Evolutionary conservation across 345 rosid species (phyloP).

Genomic region (Hevea brasiliensis): DNA sequence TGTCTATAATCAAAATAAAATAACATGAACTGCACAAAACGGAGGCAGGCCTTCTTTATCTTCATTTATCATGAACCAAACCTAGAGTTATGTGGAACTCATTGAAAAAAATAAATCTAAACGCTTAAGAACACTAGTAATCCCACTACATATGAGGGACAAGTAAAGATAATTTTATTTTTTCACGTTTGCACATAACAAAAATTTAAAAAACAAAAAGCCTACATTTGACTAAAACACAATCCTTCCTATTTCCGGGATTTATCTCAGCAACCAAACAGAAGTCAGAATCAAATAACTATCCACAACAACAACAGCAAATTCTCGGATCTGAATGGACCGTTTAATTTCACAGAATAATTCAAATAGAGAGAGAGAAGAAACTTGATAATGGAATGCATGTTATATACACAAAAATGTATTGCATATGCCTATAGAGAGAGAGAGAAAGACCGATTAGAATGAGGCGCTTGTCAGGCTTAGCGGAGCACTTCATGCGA

Average conservation of each 20-base stretch:
- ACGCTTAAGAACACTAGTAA: not conserved
- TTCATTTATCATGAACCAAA: not conserved
- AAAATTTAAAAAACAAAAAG: not conserved
- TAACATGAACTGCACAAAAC: not conserved
- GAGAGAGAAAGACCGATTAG: conserved; percentile 51
- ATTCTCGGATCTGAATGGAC: not conserved
- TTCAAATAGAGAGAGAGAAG: not conserved
- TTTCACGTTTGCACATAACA: too few species aligned
- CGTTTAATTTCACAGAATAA: not conserved
- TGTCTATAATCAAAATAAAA: not conserved
- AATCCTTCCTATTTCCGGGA: not conserved
- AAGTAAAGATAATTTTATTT: too few species aligned
- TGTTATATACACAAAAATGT: too few species aligned
- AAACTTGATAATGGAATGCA: not conserved
- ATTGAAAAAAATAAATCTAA: too few species aligned
- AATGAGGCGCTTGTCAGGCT: conserved; percentile 91
- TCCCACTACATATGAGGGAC: not conserved
- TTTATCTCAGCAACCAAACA: not conserved
- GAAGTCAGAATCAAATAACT: not conserved
- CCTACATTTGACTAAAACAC: not conserved
- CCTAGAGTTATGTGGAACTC: too few species aligned
- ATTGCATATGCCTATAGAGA: not conserved
- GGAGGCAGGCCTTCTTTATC: not conserved
- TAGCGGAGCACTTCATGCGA: conserved; percentile 84
- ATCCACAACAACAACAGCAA: not conserved